Evolutionary conservation across 345 rosid genomes (phyloP).

Genomic region (Melaleuca alternifolia): DNA sequence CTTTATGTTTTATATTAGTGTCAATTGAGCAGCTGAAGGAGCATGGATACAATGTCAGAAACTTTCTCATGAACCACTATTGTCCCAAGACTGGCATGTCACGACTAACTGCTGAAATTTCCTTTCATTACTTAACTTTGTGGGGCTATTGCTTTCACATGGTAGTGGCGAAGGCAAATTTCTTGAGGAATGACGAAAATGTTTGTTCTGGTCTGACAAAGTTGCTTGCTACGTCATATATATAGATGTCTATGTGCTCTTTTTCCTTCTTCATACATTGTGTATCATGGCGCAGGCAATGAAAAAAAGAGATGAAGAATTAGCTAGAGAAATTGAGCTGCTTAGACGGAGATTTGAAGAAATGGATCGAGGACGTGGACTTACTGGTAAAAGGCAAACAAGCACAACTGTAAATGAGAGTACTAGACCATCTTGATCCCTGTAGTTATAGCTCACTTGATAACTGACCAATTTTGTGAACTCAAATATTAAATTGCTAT

Average conservation of each 20-base stretch:
- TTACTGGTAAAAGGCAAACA: constrained; percentile 14
- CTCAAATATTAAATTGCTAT: background rate
- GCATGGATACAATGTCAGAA: background rate
- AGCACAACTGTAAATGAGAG: constrained; percentile 3
- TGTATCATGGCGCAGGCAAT: constrained; percentile 21
- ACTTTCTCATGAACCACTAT: background rate
- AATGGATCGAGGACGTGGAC: constrained; percentile 29
- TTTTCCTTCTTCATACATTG: background rate
- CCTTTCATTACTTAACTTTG: background rate
- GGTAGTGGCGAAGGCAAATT: background rate
- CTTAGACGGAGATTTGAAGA: constrained; percentile 35
- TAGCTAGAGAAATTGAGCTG: constrained; percentile 25
- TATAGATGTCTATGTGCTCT: background rate
- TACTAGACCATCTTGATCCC: constrained; percentile 12
- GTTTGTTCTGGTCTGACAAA: background rate
- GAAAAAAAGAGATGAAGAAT: constrained; percentile 43
- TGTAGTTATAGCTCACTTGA: background rate
- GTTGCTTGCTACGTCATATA: background rate
- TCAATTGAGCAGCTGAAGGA: background rate
- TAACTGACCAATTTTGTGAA: background rate
- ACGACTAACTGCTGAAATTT: background rate
- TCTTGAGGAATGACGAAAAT: background rate
- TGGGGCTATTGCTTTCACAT: background rate
- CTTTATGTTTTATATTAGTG: background rate
- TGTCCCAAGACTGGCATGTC: background rate